Evolutionary conservation across 1,139 yeast species (phyloP), one percentile per base, ranked within the genome.

Genomic region (Kluyveromyces sp.): DNA sequence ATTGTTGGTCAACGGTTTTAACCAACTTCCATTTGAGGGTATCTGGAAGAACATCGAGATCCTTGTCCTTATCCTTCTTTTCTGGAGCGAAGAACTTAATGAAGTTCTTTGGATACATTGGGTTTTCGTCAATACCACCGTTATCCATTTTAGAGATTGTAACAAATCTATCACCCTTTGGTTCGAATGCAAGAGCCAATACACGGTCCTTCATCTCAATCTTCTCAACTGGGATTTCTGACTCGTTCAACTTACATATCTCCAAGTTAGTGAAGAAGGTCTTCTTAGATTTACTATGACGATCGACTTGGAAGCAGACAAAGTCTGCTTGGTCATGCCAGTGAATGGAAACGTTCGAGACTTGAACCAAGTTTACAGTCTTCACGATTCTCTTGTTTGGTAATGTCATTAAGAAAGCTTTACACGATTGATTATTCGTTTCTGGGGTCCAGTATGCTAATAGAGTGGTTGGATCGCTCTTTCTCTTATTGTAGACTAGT

Each of bases 401-500:
- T 50, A 92, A 78, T 61, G 88, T 90, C 83, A 92, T 84, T 54
- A 94, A 71, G 29, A 95, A 80, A 50, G 92, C 97, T 67, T 96
- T 84, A 32, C 98, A 97, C 43, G 97, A 86, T 72, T 90, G 96
- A 69, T 92, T 90, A 54, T 78, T 69, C 51, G 83, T 74, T 71
- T 94, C 99, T 46, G 98, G 98, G 43, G 96, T 89, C 98, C 98
- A 94, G 73, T 84, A 92, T 38, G 95, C 83, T 58, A 94, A 74
- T 35, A 89, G 72, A 57, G 83, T 83, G n/a, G 73, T 72, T 37
- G 61, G 65, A 41, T 60, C 59, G 41, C 60, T 63, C 43, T 60
- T 64, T 53, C 71, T 77, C 48, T 69, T 68, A 46, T 77, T 71
- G 55, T 75, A 78, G 41, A 80, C 78, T 53, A 88, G 75, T 55